Evolutionary conservation across 2,329 filamentous ascomycete species (phyloP).

Genomic region (Neobulgaria alba): DNA sequence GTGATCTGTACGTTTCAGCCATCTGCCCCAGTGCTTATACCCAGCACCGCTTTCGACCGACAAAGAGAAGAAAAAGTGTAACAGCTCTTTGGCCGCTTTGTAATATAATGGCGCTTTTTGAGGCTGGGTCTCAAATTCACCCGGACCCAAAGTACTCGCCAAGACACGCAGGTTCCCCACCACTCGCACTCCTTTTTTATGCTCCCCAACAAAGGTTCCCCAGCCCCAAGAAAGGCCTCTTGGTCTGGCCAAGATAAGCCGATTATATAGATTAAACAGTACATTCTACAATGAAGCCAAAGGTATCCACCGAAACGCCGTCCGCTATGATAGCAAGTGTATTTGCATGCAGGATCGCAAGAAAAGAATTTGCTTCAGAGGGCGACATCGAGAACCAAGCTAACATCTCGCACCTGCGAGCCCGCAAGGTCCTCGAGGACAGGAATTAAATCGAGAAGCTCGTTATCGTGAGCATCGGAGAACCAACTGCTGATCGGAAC

Average conservation of each 20-base stretch:
- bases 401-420: constrained; percentile 85
- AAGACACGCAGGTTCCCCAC: neutral
- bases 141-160: neutral
- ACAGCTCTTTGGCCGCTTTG: constrained; percentile 15
- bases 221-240: constrained; percentile 13
- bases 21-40: constrained; percentile 1
- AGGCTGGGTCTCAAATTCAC: constrained; percentile 8
- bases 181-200: constrained; percentile 11
- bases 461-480: constrained; percentile 98
- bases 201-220: constrained; percentile 14
- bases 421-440: constrained; percentile 95
- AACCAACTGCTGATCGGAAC: constrained; percentile 99
- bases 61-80: constrained; percentile 16
- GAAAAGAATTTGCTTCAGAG: constrained; percentile 40
- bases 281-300: constrained; percentile 32
- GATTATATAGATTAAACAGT: constrained; percentile 33
- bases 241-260: constrained; percentile 22
- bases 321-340: constrained; percentile 31
- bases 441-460: constrained; percentile 92
- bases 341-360: constrained; percentile 26
- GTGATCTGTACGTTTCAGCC: constrained; percentile 5
- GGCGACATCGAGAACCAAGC: constrained; percentile 90
- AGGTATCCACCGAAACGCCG: constrained; percentile 32
- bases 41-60: neutral
- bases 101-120: constrained; percentile 9